Conservation (phyloP, 73 alveolate genomes). For the Symbiodinium pilosum region DNA sequence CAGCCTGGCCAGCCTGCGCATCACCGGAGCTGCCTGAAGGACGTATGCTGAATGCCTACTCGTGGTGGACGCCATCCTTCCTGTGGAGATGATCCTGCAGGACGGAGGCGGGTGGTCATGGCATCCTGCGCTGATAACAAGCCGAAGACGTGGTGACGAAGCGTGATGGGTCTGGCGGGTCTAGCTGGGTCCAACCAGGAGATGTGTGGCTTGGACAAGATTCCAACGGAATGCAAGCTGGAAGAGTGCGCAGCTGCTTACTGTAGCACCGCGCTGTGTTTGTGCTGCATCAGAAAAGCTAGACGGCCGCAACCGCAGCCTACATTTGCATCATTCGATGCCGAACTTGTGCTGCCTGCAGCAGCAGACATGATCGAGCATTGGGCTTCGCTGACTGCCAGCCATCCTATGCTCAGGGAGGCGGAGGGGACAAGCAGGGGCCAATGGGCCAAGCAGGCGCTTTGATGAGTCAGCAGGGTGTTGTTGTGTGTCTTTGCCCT, state of each 20-base stretch:
- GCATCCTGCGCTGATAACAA: too few species aligned
- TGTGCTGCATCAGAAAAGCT: too few species aligned
- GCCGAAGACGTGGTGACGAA: too few species aligned
- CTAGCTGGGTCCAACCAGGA: not conserved
- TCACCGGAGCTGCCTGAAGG: too few species aligned
- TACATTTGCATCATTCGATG: not conserved
- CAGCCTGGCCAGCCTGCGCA: too few species aligned
- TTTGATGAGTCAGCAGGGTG: not conserved
- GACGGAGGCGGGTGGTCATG: too few species aligned
- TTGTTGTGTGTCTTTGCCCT: not conserved
- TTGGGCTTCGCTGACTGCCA: not conserved
- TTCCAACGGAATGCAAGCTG: not conserved
- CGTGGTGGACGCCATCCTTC: too few species aligned
- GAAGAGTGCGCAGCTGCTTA: not conserved
- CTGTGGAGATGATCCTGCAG: too few species aligned
- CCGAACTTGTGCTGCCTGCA: not conserved
- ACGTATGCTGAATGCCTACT: too few species aligned
- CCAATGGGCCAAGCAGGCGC: slow-evolving; percentile 11
- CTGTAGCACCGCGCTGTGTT: not conserved
- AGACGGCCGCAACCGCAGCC: too few species aligned
- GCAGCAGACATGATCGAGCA: not conserved
- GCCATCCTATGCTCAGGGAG: not conserved
- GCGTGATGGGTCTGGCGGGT: not conserved
- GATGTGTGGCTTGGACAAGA: not conserved
- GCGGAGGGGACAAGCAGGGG: not conserved